Conservation (phyloP, 2,329 filamentous ascomycete species). For the Trichophyton simii region DNA sequence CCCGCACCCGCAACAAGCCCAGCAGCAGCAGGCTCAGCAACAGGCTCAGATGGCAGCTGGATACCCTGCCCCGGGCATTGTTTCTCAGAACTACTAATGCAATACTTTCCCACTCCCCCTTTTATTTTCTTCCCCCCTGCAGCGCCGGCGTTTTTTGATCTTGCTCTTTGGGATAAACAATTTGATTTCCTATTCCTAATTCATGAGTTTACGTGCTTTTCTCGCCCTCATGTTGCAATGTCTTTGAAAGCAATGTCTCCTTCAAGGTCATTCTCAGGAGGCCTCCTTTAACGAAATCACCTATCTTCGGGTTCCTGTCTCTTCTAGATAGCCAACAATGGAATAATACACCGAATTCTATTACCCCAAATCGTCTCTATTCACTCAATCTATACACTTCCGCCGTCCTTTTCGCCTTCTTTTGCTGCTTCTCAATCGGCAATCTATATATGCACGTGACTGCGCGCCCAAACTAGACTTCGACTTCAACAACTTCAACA, state of each 20-base stretch:
- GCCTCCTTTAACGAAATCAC: background rate
- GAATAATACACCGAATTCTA: too few relatives aligned
- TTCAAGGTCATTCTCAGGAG: background rate
- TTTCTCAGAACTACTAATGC: slow-evolving; percentile 16
- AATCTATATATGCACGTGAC: background rate
- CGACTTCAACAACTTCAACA: background rate
- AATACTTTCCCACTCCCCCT: background rate
- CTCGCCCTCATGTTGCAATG: background rate
- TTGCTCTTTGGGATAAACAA: background rate
- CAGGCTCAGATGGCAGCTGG: slow-evolving; percentile 20
- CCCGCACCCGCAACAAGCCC: slow-evolving; percentile 8
- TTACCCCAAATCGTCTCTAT: too few relatives aligned
- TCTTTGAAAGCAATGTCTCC: background rate
- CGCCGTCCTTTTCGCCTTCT: too few relatives aligned
- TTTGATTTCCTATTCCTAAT: background rate
- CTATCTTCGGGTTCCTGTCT: background rate
- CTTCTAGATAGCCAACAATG: background rate
- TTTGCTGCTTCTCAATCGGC: too few relatives aligned
- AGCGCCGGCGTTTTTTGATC: slow-evolving; percentile 2
- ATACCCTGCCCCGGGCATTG: slow-evolving; percentile 26
- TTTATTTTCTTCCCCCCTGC: background rate
- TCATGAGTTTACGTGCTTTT: background rate
- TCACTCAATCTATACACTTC: background rate
- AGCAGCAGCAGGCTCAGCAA: background rate
- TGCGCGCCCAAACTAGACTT: background rate